Evolutionary conservation across 2,329 filamentous ascomycete genomes (phyloP), one percentile per base, ranked within the genome.

Genomic region (Paraconiothyrium brasiliense): DNA sequence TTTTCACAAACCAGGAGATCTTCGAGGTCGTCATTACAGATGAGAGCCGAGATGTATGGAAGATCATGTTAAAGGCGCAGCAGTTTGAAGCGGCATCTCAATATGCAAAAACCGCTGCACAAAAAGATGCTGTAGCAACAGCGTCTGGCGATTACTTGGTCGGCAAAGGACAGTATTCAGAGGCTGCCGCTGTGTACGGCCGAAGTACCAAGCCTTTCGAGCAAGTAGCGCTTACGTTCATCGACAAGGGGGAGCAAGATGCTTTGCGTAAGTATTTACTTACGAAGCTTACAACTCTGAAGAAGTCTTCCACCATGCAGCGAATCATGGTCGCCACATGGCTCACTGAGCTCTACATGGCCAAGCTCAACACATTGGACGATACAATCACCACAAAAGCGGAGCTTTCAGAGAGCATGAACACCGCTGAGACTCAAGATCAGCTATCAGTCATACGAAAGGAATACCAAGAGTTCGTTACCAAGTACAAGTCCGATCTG

Each of bases 131-230:
- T 6, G 92, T 99, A 13, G 92, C 95, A 0, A 95, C 92, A 27
- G 93, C 93, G 16, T 97, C 93, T 27, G 95, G 95, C 22, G 95
- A 99, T 76, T 90, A 93, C 72, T 83, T 99, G 9, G 89, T 94
- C 43, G 87, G 86, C 60, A 94, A 92, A 79, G 92, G 92, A 3
- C 89, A 92, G 57, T 98, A 90, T 77, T 81, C 88, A 57, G 93
- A 99, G 76, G 95, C 95, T 44, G 95, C 96, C 0, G 87, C 88
- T 10, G 88, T 98, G 2, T 97, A 97, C 76, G 95, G 95, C 13
- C 93, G 93, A 77, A 98, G 95, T 79, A 97, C 92, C 76, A 98
- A 98, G 81, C 90, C 93, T 0, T 99, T 99, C 68, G 95, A 99
- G 76, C 93, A 99, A 75, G 94, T 99, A 49, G 94, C 94, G 24